phyloP scores from a whole-genome alignment of 345 rosid species.

The Dipteronia sinensis region DNA sequence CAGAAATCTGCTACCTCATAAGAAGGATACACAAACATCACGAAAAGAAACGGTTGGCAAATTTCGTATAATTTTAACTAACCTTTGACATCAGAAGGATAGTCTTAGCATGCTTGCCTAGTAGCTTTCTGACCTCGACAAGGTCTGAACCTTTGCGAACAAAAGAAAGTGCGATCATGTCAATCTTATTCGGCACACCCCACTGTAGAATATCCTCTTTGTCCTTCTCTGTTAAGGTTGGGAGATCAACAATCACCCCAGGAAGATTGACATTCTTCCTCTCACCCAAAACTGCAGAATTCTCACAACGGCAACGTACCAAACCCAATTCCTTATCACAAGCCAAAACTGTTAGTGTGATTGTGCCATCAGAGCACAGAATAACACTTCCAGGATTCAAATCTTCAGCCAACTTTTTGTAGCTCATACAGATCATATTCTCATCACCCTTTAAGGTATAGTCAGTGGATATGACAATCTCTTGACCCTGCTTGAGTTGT shows the following conservation, averaged over 20 bases:
- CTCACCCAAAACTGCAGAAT: conserved; percentile 59
- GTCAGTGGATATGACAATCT: conserved; percentile 51
- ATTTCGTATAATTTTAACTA: neutral
- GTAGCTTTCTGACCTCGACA: conserved; percentile 44
- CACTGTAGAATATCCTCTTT: conserved; percentile 55
- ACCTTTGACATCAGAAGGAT: conserved; percentile 70
- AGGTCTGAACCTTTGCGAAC: conserved; percentile 69
- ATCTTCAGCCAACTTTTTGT: conserved; percentile 57
- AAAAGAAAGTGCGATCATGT: conserved; percentile 62
- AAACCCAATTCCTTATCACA: conserved; percentile 47
- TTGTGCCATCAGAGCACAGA: conserved; percentile 63
- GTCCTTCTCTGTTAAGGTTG: conserved; percentile 62
- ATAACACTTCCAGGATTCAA: conserved; percentile 47
- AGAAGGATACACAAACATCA: neutral
- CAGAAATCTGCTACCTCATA: too few relatives aligned
- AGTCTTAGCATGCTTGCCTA: conserved; percentile 43
- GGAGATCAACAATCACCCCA: conserved; percentile 64
- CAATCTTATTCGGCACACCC: conserved; percentile 63
- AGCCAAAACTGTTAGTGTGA: conserved; percentile 49
- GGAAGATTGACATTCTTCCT: conserved; percentile 70
- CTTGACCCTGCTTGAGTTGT: conserved; percentile 38
- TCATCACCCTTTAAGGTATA: conserved; percentile 49
- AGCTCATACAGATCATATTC: conserved; percentile 56
- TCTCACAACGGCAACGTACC: conserved; percentile 54
- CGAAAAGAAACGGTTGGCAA: neutral